phyloP scores from a whole-genome alignment of 768 basidiomycete genomes.

The Agrocybe praecox region DNA sequence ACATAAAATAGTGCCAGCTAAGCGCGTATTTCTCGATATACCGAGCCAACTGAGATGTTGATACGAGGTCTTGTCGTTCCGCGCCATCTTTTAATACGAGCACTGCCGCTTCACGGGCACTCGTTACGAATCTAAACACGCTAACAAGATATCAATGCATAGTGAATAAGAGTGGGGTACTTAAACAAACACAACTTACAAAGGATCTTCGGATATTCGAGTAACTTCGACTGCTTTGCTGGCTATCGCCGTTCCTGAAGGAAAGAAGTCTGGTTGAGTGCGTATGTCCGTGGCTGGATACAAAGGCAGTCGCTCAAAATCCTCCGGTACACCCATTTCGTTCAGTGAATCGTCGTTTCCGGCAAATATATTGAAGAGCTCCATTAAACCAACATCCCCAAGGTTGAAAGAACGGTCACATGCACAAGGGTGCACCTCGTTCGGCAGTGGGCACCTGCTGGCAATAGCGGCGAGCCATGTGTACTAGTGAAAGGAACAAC shows the following conservation, averaged over 20 bases:
- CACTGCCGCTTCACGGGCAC: slow-evolving; percentile 10
- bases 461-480: too few species aligned
- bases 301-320: background rate
- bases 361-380: background rate
- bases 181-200: slow-evolving; percentile 1
- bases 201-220: background rate
- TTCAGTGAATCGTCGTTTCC: background rate
- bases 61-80: slow-evolving; percentile 11
- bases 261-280: background rate
- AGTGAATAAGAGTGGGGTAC: too few species aligned
- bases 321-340: background rate
- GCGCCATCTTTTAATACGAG: slow-evolving; percentile 16
- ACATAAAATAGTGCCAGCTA: slow-evolving; percentile 11
- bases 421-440: too few species aligned
- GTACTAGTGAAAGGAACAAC: too few species aligned
- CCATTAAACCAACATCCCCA: too few species aligned
- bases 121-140: background rate
- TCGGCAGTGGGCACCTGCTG: too few species aligned
- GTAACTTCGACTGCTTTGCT: slow-evolving; percentile 11
- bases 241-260: slow-evolving; percentile 2
- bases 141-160: background rate
- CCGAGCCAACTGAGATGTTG: background rate
- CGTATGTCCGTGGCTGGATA: background rate
- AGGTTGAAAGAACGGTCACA: too few species aligned
- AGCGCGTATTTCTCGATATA: slow-evolving; percentile 10